These are phyloP conservation scores for Mrakia gelida DNA, from an alignment of 768 basidiomycete genomes.

Conservation along the genomic window DNA sequence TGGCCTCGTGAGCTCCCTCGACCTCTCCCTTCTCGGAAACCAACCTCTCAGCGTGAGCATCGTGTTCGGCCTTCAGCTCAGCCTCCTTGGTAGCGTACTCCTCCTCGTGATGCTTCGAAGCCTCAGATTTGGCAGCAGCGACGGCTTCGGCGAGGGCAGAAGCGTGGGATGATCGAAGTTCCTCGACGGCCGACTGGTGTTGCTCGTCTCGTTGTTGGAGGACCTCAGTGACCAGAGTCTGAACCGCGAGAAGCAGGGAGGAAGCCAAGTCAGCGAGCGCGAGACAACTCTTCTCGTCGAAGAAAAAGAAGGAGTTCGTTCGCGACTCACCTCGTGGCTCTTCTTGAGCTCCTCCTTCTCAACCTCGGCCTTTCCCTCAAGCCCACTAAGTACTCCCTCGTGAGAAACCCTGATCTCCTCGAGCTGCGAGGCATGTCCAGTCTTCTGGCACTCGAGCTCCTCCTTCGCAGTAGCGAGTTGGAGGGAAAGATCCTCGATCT, in stretches of 20 bases:
- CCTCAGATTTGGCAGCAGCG: slow-evolving; percentile 5
- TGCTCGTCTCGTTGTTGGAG: not conserved
- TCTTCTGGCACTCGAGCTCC: not conserved
- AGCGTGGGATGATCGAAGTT: not conserved
- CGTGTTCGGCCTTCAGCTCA: slow-evolving; percentile 9
- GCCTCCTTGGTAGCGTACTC: slow-evolving; percentile 3
- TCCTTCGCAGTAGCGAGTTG: slow-evolving; percentile 1
- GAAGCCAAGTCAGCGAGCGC: not conserved
- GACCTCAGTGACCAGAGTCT: not conserved
- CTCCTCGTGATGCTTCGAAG: not conserved
- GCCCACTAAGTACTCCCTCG: not conserved
- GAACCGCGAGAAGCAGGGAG: not conserved
- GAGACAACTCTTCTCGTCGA: no score
- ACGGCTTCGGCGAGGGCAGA: slow-evolving; percentile 11
- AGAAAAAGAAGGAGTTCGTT: not conserved
- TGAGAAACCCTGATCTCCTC: not conserved
- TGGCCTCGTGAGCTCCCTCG: not conserved
- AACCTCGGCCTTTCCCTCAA: not conserved
- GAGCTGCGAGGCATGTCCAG: not conserved
- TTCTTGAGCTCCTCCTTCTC: not conserved
- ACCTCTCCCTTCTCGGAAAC: slow-evolving; percentile 13
- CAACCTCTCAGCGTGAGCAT: not conserved
- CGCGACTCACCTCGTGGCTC: slow-evolving; percentile 17
- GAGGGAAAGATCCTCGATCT: slow-evolving; percentile 11
- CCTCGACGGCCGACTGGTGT: not conserved